A percentile compares a stretch with the other conserved stretches of the same genome.
Evolutionary conservation across 2,329 filamentous ascomycete genomes (phyloP).

Genomic region (Periconia digitata): DNA sequence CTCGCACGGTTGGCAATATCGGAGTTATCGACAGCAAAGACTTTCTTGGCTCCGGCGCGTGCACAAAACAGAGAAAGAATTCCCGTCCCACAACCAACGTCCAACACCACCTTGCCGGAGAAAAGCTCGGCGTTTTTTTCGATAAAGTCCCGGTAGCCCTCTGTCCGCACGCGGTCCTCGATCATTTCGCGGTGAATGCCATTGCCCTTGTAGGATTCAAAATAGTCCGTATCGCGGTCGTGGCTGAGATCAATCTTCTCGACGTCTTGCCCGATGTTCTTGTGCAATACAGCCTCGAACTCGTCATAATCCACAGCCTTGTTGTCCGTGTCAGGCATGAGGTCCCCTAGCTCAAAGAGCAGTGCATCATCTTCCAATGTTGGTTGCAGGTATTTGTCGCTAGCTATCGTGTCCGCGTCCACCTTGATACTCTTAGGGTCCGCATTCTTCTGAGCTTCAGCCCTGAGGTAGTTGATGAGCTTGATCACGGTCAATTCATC

Average conservation of each 20-base stretch:
- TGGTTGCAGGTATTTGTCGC: constrained; percentile 80
- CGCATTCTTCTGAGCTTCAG: constrained; percentile 42
- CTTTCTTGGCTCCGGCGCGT: constrained; percentile 80
- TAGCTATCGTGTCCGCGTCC: constrained; percentile 64
- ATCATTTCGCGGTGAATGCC: constrained; percentile 97
- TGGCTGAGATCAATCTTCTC: constrained; percentile 31
- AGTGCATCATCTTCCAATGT: constrained; percentile 87
- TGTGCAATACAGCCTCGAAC: constrained; percentile 44
- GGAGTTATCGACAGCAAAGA: constrained; percentile 90
- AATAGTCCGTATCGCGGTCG: constrained; percentile 62
- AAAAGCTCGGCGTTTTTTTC: constrained; percentile 90
- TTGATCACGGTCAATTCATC: constrained; percentile 38
- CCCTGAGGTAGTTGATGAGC: constrained; percentile 52
- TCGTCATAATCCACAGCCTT: constrained; percentile 36
- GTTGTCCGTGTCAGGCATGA: constrained; percentile 47
- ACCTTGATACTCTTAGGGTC: constrained; percentile 52
- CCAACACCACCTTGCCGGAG: constrained; percentile 80
- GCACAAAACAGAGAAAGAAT: constrained; percentile 96
- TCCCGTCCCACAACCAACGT: constrained; percentile 81
- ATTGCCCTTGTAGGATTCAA: constrained; percentile 62
- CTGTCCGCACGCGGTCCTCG: constrained; percentile 83
- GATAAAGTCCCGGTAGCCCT: constrained; percentile 92
- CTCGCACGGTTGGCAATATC: constrained; percentile 85
- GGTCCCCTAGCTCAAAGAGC: constrained; percentile 83
- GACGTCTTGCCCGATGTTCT: constrained; percentile 39